Base-by-base conservation (phyloP, 192 early-diverging fungal genomes). In the Phycomyces nitens region DNA sequence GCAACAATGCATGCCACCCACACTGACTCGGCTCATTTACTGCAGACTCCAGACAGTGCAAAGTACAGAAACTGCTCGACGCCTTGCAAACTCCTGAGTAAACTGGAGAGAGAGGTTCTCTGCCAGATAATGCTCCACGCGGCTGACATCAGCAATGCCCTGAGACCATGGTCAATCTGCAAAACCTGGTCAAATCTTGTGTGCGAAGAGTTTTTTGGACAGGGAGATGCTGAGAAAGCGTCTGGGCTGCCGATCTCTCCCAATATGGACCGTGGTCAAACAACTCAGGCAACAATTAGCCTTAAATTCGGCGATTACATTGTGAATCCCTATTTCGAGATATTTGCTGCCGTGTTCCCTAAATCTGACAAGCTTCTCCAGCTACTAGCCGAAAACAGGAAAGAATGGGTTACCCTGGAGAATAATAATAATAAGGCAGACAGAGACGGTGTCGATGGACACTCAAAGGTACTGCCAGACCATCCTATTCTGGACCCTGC, bases 161-260 rank as follows among this genome's bases (percentile, higher is more conserved):
- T 90, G 26, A 79, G 92, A 53, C 93, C 93, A 4, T 93, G 89
- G 87, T 70, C 69, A 0, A 82, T 94, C 60, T 95, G 92, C 76
- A 89, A 92, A 65, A 84, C 79, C 51, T 97, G 95, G 95, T 92
- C 94, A 0, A 88, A 92, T 74, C 65, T 90, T 53, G 89, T 97
- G 9, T 87, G 92, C 5, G 69, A 82, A 58, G 95, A 97, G 69
- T 97, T 94, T 53, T 92, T 92, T 64, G 58, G 79, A 42, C 95
- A 97, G 56, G 93, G 93, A 15, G 93, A 97, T 34, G 60, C 85
- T 41, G 95, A 97, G 66, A 88, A 89, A 70, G 38, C 73, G 9
- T 80, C 88, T 24, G 71, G 77, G 54, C 66, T 97, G 26, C 92
- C 90, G 0, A 76, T 95, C 7, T 92, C 92, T 0, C 94, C 95